Percentiles rank a stretch among this genome's conserved stretches.
phyloP scores from a whole-genome alignment of 2,329 filamentous ascomycete genomes.

The Arthrobotrys pseudoclavata region DNA sequence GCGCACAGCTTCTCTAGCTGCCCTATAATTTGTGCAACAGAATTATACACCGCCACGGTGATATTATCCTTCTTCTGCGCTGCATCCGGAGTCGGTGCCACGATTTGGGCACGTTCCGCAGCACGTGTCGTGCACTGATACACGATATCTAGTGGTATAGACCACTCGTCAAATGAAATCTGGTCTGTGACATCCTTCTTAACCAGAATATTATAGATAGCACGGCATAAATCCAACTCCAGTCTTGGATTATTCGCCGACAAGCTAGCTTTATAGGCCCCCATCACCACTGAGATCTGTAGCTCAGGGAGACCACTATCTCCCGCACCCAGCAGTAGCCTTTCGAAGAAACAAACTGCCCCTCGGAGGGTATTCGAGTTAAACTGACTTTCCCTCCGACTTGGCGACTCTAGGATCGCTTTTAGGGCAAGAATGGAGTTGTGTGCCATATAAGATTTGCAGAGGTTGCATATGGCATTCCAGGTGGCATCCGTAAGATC shows the following conservation, averaged over 20 bases:
- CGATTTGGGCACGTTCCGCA: slow-evolving; percentile 55
- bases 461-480: slow-evolving; percentile 78
- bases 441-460: slow-evolving; percentile 80
- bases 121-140: slow-evolving; percentile 63
- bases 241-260: slow-evolving; percentile 63
- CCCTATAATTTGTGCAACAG: slow-evolving; percentile 68
- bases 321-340: slow-evolving; percentile 73
- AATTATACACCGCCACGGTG: slow-evolving; percentile 62
- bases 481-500: slow-evolving; percentile 76
- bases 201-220: slow-evolving; percentile 62
- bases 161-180: slow-evolving; percentile 64
- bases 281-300: slow-evolving; percentile 63
- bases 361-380: slow-evolving; percentile 69
- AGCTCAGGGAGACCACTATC: slow-evolving; percentile 65
- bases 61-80: slow-evolving; percentile 57
- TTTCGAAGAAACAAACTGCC: slow-evolving; percentile 74
- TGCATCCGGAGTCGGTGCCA: slow-evolving; percentile 52
- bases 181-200: slow-evolving; percentile 62
- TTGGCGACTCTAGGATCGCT: slow-evolving; percentile 72
- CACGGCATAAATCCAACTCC: slow-evolving; percentile 64
- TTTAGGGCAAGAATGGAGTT: slow-evolving; percentile 76
- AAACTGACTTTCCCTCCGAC: slow-evolving; percentile 70
- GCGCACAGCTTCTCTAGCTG: slow-evolving; percentile 68
- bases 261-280: slow-evolving; percentile 63
- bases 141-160: slow-evolving; percentile 63